Evolutionary conservation across 148 eudicot species (phyloP), one percentile per base, ranked within the genome.

Genomic region (Amaranthus cruentus): DNA sequence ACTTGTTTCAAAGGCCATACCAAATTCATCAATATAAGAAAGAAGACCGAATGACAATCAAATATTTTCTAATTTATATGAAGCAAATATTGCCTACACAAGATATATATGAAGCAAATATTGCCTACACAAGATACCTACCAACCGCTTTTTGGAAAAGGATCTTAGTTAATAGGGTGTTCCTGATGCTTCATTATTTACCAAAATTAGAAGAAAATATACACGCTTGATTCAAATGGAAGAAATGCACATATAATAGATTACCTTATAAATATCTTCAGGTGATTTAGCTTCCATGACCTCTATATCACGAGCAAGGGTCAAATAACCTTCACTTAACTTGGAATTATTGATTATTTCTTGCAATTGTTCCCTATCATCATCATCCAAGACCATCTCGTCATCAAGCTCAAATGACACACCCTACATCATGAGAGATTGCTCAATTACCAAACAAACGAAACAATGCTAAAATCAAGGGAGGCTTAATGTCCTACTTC

Each of bases 221-320:
- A 28, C 38, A 28, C 38, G 38, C 38, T 28, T 28, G 38, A 2
- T 28, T 28, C 38, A 28, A 28, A 28, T 28, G 46, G 62, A 9
- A 21, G 56, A 15, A 13, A 43, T 8, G 52, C 18, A 52, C 28
- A 78, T 13, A 58, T 51, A 9, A 46, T 47, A 67, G 10, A 28
- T 60, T 18, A 93, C 98, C 98, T 93, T 93, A 64, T 93, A 93
- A 13, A 91, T 91, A 78, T 93, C 98, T 77, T 91, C 97, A 4
- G 97, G 97, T 68, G 95, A 89, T 73, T 91, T 93, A 68, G 98
- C 85, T 73, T 93, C 98, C 97, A 93, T 89, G 82, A 93, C 98
- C 83, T 93, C 98, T 76, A 93, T 87, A 87, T 93, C 98, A 75
- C 92, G 95, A 73, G 98, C 98, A 82, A 93, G 92, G 53, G 91